These are phyloP conservation scores for Colletotrichum sp. DNA, from an alignment of 2,329 filamentous ascomycete species.

Conservation along the genomic window DNA sequence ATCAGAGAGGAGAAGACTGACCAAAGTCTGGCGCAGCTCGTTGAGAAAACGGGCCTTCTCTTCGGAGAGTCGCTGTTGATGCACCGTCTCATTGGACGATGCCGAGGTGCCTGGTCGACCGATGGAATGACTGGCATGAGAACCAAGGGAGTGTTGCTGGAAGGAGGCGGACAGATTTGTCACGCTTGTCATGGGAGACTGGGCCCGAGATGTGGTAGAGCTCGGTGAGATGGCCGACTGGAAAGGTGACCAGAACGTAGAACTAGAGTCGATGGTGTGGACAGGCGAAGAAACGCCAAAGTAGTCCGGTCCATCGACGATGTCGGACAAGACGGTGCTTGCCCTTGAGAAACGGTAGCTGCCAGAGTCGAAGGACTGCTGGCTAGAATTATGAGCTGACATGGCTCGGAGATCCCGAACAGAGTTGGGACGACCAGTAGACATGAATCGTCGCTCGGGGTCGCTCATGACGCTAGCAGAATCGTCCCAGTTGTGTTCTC, in stretches of 20 bases:
- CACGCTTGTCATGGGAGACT: slow-evolving; percentile 67
- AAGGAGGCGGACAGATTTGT: slow-evolving; percentile 60
- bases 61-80: slow-evolving; percentile 64
- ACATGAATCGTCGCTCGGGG: slow-evolving; percentile 52
- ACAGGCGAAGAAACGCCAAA: slow-evolving; percentile 73
- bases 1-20: slow-evolving; percentile 86
- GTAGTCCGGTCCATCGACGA: slow-evolving; percentile 73
- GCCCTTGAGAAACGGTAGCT: slow-evolving; percentile 65
- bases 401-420: slow-evolving; percentile 62
- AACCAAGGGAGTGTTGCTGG: slow-evolving; percentile 46
- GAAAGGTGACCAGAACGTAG: slow-evolving; percentile 91
- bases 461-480: slow-evolving; percentile 60
- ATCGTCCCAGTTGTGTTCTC: slow-evolving; percentile 57
- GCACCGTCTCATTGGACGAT: slow-evolving; percentile 71
- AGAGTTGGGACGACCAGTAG: slow-evolving; percentile 51
- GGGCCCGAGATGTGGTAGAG: slow-evolving; percentile 61
- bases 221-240: slow-evolving; percentile 70
- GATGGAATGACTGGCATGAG: slow-evolving; percentile 51
- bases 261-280: slow-evolving; percentile 74
- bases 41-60: slow-evolving; percentile 81
- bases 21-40: slow-evolving; percentile 79
- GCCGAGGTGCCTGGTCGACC: slow-evolving; percentile 68
- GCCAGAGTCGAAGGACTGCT: slow-evolving; percentile 73
- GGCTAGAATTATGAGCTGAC: slow-evolving; percentile 67
- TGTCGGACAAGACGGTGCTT: slow-evolving; percentile 64